A percentile compares a stretch with the other conserved stretches of the same genome.
Evolutionary conservation across 768 basidiomycete species (phyloP).

Genomic region (Suillus americanus): DNA sequence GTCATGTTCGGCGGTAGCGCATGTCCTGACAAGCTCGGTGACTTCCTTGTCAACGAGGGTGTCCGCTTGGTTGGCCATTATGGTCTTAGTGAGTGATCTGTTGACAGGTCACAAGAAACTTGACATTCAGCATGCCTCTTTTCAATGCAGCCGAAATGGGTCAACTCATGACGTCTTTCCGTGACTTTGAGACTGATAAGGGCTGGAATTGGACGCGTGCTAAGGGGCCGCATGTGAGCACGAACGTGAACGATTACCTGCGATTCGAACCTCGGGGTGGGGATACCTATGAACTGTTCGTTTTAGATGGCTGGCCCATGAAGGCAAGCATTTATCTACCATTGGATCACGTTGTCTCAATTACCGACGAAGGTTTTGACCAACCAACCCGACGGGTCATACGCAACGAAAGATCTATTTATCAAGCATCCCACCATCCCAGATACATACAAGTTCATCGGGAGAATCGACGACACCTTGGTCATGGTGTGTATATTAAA

Average conservation of each 20-base stretch:
- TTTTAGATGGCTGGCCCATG: constrained; percentile 51
- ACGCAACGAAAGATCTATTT: constrained; percentile 57
- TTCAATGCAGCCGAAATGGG: constrained; percentile 30
- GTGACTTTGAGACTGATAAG: constrained; percentile 50
- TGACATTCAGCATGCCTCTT: neutral
- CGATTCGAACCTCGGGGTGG: constrained; percentile 42
- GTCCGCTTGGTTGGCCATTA: constrained; percentile 49
- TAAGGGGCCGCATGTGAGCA: constrained; percentile 21
- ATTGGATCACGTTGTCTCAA: constrained; percentile 15
- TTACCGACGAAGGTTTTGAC: constrained; percentile 20
- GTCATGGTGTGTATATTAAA: constrained; percentile 27
- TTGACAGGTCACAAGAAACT: neutral
- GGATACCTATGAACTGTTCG: constrained; percentile 46
- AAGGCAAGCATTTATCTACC: constrained; percentile 34
- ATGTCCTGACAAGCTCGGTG: constrained; percentile 54
- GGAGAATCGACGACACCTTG: constrained; percentile 56
- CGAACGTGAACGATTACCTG: constrained; percentile 32
- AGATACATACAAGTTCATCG: constrained; percentile 47
- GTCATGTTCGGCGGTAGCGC: constrained; percentile 53
- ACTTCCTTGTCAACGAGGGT: constrained; percentile 46
- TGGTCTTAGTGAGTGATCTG: constrained; percentile 42
- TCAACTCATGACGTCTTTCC: constrained; percentile 45
- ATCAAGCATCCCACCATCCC: constrained; percentile 44
- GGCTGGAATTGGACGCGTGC: constrained; percentile 54
- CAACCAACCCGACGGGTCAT: constrained; percentile 52